phyloP scores from a whole-genome alignment of 2,329 filamentous ascomycete species.

The Emmonsiellopsis sp. region DNA sequence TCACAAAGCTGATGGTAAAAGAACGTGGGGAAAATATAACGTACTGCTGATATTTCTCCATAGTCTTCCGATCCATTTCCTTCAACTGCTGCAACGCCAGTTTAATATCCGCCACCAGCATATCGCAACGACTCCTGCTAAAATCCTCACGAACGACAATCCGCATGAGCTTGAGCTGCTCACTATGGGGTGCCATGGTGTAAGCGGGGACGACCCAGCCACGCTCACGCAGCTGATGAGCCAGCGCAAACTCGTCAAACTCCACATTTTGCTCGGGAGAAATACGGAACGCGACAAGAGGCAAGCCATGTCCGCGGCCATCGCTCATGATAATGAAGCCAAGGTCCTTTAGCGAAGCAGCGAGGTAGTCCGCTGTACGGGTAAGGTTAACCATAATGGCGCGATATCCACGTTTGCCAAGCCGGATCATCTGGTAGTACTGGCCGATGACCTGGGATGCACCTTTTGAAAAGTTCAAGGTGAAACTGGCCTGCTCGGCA shows the following conservation, averaged over 20 bases:
- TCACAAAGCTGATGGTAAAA: background rate
- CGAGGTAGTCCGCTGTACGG: slow-evolving; percentile 78
- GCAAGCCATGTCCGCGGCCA: slow-evolving; percentile 66
- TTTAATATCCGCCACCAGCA: slow-evolving; percentile 69
- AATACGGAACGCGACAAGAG: slow-evolving; percentile 82
- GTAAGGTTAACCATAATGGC: slow-evolving; percentile 93
- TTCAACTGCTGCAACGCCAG: slow-evolving; percentile 63
- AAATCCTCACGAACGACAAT: slow-evolving; percentile 93
- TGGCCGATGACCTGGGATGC: slow-evolving; percentile 92
- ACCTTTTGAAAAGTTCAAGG: slow-evolving; percentile 93
- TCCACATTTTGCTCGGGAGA: slow-evolving; percentile 43
- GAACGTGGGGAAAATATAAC: slow-evolving; percentile 18
- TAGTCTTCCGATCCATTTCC: slow-evolving; percentile 61
- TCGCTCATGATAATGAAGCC: slow-evolving; percentile 87
- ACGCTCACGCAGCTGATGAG: slow-evolving; percentile 75
- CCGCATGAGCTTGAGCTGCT: slow-evolving; percentile 79
- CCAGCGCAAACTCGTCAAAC: slow-evolving; percentile 69
- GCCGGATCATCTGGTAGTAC: slow-evolving; percentile 93
- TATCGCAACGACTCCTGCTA: slow-evolving; percentile 69
- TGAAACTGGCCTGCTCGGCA: slow-evolving; percentile 90
- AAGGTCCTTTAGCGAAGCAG: slow-evolving; percentile 59
- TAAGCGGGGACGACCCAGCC: slow-evolving; percentile 95
- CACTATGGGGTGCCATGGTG: slow-evolving; percentile 87
- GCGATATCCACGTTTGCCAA: slow-evolving; percentile 86
- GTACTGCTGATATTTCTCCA: slow-evolving; percentile 61